Conservation (phyloP, 176 grass and related monocot species). For the Leersia perrieri region DNA sequence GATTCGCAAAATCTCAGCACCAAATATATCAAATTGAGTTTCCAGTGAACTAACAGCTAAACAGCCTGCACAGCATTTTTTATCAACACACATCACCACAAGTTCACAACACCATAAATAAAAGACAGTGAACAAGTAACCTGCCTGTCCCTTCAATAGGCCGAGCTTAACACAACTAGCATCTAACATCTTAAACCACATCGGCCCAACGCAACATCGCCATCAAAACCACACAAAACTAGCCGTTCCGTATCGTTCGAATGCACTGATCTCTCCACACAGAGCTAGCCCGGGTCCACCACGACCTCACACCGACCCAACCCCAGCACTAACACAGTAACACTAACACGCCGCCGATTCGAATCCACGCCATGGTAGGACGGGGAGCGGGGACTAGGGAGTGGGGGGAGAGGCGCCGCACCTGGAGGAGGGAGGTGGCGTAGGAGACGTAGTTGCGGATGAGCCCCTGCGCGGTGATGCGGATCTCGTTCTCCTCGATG, state of each 20-base stretch:
- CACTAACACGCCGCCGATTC: background rate
- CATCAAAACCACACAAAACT: conserved; percentile 3
- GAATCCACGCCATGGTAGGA: background rate
- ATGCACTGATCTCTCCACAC: background rate
- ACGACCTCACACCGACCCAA: background rate
- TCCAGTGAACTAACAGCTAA: background rate
- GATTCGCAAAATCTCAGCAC: background rate
- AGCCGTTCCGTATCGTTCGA: background rate
- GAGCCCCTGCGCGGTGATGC: conserved; percentile 85
- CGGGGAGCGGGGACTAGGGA: background rate
- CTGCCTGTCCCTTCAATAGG: background rate
- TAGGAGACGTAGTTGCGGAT: conserved; percentile 81
- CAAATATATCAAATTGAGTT: background rate
- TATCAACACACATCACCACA: background rate
- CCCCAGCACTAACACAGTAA: background rate
- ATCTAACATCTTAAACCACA: background rate
- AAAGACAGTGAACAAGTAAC: background rate
- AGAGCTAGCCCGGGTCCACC: background rate
- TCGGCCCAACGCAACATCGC: background rate
- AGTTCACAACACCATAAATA: background rate
- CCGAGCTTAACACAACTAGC: background rate
- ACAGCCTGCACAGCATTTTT: background rate
- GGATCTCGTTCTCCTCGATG: conserved; percentile 97
- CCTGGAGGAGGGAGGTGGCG: conserved; percentile 63
- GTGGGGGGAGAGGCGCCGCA: background rate